Conservation (phyloP, 495 filamentous ascomycete species). For the Penicillium subrubescens region DNA sequence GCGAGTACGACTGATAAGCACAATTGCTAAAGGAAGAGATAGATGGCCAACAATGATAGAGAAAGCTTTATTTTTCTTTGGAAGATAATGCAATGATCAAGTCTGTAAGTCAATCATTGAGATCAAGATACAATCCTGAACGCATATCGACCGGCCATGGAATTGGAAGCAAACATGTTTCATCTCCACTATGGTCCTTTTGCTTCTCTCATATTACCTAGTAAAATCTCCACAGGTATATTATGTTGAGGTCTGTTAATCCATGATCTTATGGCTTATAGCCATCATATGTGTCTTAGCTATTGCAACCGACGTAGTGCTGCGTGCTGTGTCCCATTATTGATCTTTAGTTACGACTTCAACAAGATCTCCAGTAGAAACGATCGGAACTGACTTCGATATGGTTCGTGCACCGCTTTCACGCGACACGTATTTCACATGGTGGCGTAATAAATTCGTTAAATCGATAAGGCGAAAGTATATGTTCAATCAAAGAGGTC, state of each 20-base stretch:
- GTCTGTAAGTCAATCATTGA: not conserved
- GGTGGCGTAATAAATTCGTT: too few species aligned
- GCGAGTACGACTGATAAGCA: not conserved
- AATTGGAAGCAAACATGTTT: not conserved
- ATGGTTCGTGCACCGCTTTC: too few species aligned
- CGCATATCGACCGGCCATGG: not conserved
- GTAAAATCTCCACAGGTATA: not conserved
- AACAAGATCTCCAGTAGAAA: too few species aligned
- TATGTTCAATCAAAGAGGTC: not conserved
- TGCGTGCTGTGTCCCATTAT: too few species aligned
- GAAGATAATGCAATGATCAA: not conserved
- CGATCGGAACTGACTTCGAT: too few species aligned
- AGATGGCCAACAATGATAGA: not conserved
- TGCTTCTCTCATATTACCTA: not conserved
- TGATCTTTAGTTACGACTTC: too few species aligned
- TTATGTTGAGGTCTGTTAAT: not conserved
- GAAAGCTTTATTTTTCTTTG: not conserved
- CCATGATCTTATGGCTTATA: too few species aligned
- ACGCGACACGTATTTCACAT: not conserved
- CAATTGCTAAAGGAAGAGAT: not conserved
- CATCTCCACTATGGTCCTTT: not conserved
- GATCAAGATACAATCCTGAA: not conserved
- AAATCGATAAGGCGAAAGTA: not conserved
- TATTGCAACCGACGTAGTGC: too few species aligned
- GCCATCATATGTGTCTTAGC: too few species aligned